Percentiles rank a stretch among this genome's conserved stretches.
These are phyloP conservation scores for Trypethelium eluteriae DNA, from an alignment of 495 filamentous ascomycete genomes.

Conservation along the genomic window DNA sequence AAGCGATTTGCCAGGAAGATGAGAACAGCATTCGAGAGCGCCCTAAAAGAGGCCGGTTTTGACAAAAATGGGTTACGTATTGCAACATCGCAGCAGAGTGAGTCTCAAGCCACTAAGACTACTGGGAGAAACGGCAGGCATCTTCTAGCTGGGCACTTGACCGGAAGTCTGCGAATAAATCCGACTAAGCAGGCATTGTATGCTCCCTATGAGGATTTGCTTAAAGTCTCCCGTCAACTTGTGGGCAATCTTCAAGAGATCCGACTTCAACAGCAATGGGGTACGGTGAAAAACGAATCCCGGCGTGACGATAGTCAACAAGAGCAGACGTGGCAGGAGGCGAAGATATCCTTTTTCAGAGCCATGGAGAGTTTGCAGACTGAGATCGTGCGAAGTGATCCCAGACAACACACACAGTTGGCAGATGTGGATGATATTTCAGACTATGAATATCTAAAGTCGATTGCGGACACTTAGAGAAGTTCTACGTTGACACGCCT, in stretches of 20 bases:
- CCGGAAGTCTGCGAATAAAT: neutral
- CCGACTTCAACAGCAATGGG: neutral
- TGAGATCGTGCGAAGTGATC: neutral
- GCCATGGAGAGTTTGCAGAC: neutral
- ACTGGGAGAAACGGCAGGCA: neutral
- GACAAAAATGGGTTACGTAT: neutral
- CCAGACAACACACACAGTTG: neutral
- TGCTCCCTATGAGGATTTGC: neutral
- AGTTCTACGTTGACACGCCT: neutral
- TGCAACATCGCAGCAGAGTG: neutral
- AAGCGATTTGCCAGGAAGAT: neutral
- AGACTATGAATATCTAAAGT: neutral
- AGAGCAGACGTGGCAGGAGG: constrained; percentile 8
- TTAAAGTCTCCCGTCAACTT: neutral
- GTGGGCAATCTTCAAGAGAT: neutral
- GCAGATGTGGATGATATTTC: neutral
- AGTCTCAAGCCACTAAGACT: neutral
- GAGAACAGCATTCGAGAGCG: neutral
- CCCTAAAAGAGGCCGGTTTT: neutral
- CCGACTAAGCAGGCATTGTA: neutral
- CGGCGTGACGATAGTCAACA: neutral
- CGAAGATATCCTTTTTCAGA: neutral
- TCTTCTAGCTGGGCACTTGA: neutral
- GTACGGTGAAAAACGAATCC: neutral
- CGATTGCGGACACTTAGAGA: neutral